These are phyloP conservation scores for Geotrichum carabidarum DNA, from an alignment of 1,139 yeast genomes.

Conservation along the genomic window DNA sequence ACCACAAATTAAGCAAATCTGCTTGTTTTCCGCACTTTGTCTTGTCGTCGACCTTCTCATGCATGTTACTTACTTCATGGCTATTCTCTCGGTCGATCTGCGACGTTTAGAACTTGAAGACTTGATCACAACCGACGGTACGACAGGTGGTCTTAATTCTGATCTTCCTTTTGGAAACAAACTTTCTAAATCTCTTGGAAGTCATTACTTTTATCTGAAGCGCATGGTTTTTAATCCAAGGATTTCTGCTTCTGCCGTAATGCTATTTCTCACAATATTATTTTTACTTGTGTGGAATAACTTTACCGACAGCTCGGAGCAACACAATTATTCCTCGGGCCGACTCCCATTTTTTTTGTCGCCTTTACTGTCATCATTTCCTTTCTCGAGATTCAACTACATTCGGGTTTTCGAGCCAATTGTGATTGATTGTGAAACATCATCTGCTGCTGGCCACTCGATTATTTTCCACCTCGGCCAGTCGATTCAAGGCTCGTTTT, in stretches of 20 bases:
- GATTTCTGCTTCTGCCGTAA: conserved; percentile 14
- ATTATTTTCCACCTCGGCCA: conserved; percentile 12
- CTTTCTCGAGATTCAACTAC: conserved; percentile 7
- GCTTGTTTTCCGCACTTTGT: conserved; percentile 42
- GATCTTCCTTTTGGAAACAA: background rate
- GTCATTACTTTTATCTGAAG: conserved; percentile 11
- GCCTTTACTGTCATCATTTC: conserved; percentile 8
- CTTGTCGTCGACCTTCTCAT: conserved; percentile 52
- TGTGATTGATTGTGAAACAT: conserved; percentile 13
- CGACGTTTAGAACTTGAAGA: conserved; percentile 59
- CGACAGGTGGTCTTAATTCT: background rate
- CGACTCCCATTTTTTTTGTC: conserved; percentile 17
- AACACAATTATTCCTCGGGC: conserved; percentile 15
- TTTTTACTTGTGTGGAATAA: conserved; percentile 13
- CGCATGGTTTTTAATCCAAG: conserved; percentile 15
- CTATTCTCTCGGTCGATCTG: conserved; percentile 62
- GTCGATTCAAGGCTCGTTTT: conserved; percentile 14
- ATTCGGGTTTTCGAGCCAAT: conserved; percentile 18
- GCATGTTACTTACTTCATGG: conserved; percentile 58
- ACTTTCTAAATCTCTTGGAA: conserved; percentile 8
- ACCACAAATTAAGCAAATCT: conserved; percentile 39
- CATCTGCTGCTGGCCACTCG: background rate
- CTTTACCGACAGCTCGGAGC: conserved; percentile 12
- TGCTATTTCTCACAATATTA: background rate
- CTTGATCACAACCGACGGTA: conserved; percentile 26